These are phyloP conservation scores for Fusarium papillatum DNA, from an alignment of 2,329 filamentous ascomycete genomes.

Conservation along the genomic window DNA sequence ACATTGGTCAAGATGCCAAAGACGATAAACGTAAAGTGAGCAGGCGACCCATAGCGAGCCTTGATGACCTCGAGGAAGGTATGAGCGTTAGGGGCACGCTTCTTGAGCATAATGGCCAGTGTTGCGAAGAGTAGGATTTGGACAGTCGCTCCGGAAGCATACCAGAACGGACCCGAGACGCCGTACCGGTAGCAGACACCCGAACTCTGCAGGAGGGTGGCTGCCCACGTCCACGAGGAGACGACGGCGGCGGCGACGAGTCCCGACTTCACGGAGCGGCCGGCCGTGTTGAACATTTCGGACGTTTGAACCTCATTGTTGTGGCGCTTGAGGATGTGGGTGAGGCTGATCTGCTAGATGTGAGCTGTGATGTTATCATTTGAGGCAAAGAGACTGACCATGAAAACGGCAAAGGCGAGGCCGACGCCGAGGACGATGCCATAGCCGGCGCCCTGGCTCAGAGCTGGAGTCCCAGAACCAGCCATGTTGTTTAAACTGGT, in stretches of 20 bases:
- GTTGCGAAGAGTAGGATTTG: conserved; percentile 92
- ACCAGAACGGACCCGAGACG: conserved; percentile 71
- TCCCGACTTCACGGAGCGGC: conserved; percentile 88
- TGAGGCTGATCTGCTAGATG: conserved; percentile 68
- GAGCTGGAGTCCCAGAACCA: conserved; percentile 40
- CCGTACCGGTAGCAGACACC: conserved; percentile 85
- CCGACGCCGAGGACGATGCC: conserved; percentile 82
- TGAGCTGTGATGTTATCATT: not conserved
- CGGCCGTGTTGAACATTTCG: conserved; percentile 92
- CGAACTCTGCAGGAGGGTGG: conserved; percentile 82
- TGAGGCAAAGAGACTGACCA: conserved; percentile 55
- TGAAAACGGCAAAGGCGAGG: conserved; percentile 79
- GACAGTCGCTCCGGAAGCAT: conserved; percentile 80
- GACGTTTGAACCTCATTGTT: conserved; percentile 83
- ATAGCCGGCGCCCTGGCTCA: conserved; percentile 78
- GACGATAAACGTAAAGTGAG: conserved; percentile 83
- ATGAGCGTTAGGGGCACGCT: conserved; percentile 88
- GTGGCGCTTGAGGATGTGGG: conserved; percentile 75
- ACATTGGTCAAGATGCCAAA: conserved; percentile 89
- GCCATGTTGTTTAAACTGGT: conserved; percentile 5
- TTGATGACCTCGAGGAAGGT: conserved; percentile 86
- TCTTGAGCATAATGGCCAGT: conserved; percentile 89
- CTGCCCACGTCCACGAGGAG: conserved; percentile 93
- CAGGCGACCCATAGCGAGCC: conserved; percentile 79
- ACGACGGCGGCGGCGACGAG: conserved; percentile 90